These are phyloP conservation scores for Scheffersomyces stambukii DNA, from an alignment of 1,139 yeast genomes.

Conservation along the genomic window DNA sequence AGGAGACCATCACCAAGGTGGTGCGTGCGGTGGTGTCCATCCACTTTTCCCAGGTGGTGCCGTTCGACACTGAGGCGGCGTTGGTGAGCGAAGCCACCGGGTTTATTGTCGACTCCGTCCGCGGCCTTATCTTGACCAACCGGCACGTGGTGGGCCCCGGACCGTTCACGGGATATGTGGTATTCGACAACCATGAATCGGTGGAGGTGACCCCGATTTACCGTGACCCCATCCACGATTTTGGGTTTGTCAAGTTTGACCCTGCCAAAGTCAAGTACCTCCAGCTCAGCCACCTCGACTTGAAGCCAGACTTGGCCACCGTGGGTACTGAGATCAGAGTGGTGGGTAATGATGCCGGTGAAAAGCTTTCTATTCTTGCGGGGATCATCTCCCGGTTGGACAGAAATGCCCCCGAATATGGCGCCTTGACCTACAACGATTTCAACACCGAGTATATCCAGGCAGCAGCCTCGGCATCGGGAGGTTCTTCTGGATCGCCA, in stretches of 20 bases:
- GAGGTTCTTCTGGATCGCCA: slow-evolving; percentile 95
- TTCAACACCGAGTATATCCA: slow-evolving; percentile 95
- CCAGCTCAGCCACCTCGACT: slow-evolving; percentile 59
- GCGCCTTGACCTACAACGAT: slow-evolving; percentile 84
- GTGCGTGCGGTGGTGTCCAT: slow-evolving; percentile 86
- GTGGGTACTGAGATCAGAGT: slow-evolving; percentile 92
- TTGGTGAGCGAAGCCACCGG: slow-evolving; percentile 91
- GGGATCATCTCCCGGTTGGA: slow-evolving; percentile 90
- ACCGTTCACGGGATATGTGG: slow-evolving; percentile 86
- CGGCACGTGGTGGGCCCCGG: slow-evolving; percentile 96
- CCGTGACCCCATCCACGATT: slow-evolving; percentile 84
- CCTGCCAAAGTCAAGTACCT: slow-evolving; percentile 71
- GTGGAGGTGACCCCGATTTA: slow-evolving; percentile 79
- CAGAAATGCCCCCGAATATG: slow-evolving; percentile 94
- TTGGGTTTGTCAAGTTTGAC: slow-evolving; percentile 75
- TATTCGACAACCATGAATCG: slow-evolving; percentile 93
- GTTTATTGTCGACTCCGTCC: slow-evolving; percentile 80
- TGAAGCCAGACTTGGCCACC: slow-evolving; percentile 78
- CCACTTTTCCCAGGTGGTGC: slow-evolving; percentile 81
- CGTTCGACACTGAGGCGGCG: slow-evolving; percentile 82
- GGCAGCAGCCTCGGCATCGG: slow-evolving; percentile 95
- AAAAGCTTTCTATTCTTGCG: slow-evolving; percentile 79
- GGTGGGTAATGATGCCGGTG: slow-evolving; percentile 96
- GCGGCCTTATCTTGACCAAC: slow-evolving; percentile 84
- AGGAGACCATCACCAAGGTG: slow-evolving; percentile 72